phyloP scores from a whole-genome alignment of 2,329 filamentous ascomycete genomes.

The Epichloe baconii region DNA sequence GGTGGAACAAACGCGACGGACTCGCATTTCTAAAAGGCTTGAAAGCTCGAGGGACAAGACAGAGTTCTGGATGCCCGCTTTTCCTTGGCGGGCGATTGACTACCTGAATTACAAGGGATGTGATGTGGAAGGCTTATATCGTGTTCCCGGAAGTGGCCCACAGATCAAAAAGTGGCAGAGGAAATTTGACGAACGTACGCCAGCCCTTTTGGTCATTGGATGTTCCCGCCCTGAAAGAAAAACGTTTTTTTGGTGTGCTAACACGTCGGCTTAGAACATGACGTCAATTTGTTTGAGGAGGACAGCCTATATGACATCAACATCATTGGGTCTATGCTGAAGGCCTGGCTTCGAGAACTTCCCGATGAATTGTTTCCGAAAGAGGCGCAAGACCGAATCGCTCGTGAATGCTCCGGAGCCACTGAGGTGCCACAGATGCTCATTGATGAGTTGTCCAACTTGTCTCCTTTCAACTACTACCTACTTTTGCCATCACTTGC shows the following conservation, averaged over 20 bases:
- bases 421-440: slow-evolving; percentile 74
- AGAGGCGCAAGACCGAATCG: slow-evolving; percentile 64
- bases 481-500: slow-evolving; percentile 90
- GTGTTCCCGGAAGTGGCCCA: slow-evolving; percentile 78
- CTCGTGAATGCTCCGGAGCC: slow-evolving; percentile 65
- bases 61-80: slow-evolving; percentile 96
- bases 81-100: slow-evolving; percentile 92
- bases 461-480: slow-evolving; percentile 97
- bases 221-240: not conserved
- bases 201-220: not conserved
- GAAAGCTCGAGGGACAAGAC: slow-evolving; percentile 89
- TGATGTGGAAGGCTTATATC: slow-evolving; percentile 86
- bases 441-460: slow-evolving; percentile 79
- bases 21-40: slow-evolving; percentile 78
- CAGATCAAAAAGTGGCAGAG: slow-evolving; percentile 91
- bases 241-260: not conserved
- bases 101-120: slow-evolving; percentile 91
- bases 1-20: slow-evolving; percentile 78
- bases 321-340: slow-evolving; percentile 90
- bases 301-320: slow-evolving; percentile 90
- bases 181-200: slow-evolving; percentile 69
- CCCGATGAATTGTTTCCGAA: slow-evolving; percentile 91
- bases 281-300: slow-evolving; percentile 82
- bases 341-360: slow-evolving; percentile 89
- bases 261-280: slow-evolving; percentile 44